phyloP scores from a whole-genome alignment of 2,329 filamentous ascomycete genomes.

The Chaetomiaceae sp. region DNA sequence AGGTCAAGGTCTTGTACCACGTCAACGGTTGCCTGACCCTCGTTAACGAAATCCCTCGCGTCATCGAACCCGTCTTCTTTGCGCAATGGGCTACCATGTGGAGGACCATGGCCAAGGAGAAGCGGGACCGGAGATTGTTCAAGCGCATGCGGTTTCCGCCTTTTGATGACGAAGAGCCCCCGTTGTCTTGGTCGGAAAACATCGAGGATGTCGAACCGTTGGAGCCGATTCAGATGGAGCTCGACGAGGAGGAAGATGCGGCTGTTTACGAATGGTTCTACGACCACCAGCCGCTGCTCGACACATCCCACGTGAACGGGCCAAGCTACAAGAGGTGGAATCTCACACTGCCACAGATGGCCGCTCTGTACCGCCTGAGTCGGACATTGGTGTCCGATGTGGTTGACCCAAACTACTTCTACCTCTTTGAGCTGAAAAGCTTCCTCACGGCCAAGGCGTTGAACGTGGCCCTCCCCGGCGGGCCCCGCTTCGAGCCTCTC shows the following conservation, averaged over 20 bases:
- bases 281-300: constrained; percentile 83
- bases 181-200: constrained; percentile 96
- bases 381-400: constrained; percentile 86
- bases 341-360: constrained; percentile 89
- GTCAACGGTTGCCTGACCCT: constrained; percentile 96
- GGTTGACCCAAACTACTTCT: constrained; percentile 94
- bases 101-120: constrained; percentile 96
- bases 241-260: constrained; percentile 88
- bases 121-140: constrained; percentile 91
- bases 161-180: constrained; percentile 97
- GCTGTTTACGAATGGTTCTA: constrained; percentile 97
- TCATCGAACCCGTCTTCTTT: constrained; percentile 96
- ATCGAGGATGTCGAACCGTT: constrained; percentile 97
- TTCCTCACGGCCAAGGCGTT: constrained; percentile 95
- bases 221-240: constrained; percentile 97
- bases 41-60: constrained; percentile 92
- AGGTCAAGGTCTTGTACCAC: constrained; percentile 97
- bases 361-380: constrained; percentile 86
- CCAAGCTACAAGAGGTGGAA: constrained; percentile 98
- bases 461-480: constrained; percentile 96
- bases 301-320: constrained; percentile 91
- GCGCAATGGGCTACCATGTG: constrained; percentile 99
- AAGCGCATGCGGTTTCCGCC: constrained; percentile 99
- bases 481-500: constrained; percentile 90
- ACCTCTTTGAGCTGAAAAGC: constrained; percentile 92